Evolutionary conservation across 352 stramenopile genomes (phyloP).

Genomic region (Pythium biforme): DNA sequence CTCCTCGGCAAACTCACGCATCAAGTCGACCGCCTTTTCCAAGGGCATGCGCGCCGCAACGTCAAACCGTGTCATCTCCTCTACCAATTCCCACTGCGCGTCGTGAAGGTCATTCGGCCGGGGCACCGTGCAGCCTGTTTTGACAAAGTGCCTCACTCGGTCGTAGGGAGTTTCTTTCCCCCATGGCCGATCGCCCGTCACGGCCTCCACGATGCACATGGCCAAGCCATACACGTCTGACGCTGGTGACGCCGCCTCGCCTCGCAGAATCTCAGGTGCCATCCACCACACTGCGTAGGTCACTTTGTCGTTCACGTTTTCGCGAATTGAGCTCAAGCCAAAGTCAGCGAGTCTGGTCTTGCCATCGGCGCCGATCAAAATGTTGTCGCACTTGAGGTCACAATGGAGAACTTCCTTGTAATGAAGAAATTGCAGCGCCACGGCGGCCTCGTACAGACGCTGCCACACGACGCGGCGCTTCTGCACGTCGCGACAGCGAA

Average conservation of each 20-base stretch:
- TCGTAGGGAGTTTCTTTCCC: no score
- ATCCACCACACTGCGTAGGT: constrained; percentile 18
- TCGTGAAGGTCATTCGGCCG: no score
- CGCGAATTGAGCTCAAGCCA: constrained; percentile 7
- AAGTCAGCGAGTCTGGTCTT: constrained; percentile 20
- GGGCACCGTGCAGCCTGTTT: no score
- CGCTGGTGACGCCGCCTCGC: constrained; percentile 2
- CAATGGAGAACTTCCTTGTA: constrained; percentile 32
- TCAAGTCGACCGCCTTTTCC: no score
- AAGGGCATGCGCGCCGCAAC: no score
- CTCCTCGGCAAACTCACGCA: no score
- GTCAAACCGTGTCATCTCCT: no score
- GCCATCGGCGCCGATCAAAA: constrained; percentile 30
- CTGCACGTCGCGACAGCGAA: constrained; percentile 12
- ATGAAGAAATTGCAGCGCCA: constrained; percentile 74
- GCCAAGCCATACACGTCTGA: constrained; percentile 35
- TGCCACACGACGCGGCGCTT: constrained; percentile 18
- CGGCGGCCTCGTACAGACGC: constrained; percentile 35
- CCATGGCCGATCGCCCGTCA: constrained; percentile 11
- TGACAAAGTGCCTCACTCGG: no score
- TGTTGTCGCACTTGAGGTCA: constrained; percentile 24
- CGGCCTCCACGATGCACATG: constrained; percentile 34
- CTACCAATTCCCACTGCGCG: no score
- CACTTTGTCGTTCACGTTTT: background rate
- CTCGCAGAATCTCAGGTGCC: constrained; percentile 23